Conservation (phyloP, 2,329 filamentous ascomycete species). For the Diaporthe sp. region DNA sequence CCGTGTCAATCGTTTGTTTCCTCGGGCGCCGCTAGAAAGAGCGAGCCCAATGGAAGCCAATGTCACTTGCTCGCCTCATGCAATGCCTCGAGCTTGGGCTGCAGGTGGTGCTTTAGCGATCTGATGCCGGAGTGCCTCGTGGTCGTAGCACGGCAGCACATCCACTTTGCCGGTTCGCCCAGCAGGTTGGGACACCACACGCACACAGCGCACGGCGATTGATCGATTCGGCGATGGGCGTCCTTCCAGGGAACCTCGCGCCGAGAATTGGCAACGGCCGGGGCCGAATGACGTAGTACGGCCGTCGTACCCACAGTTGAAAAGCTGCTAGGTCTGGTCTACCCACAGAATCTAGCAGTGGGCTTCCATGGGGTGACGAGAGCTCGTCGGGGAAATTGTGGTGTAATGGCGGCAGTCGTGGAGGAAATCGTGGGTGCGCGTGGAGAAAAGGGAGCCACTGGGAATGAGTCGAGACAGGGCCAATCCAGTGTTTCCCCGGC, state of each 20-base stretch:
- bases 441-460: constrained; percentile 15
- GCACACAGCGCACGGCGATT: background rate
- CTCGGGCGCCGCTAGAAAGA: constrained; percentile 24
- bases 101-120: constrained; percentile 27
- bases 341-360: constrained; percentile 24
- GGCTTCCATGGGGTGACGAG: constrained; percentile 32
- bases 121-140: constrained; percentile 25
- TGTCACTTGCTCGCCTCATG: constrained; percentile 6
- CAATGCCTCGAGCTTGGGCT: constrained; percentile 26
- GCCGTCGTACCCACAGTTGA: constrained; percentile 13
- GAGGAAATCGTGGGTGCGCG: constrained; percentile 27
- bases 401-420: constrained; percentile 34
- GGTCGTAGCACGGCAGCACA: background rate
- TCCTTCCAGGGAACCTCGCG: constrained; percentile 22
- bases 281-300: constrained; percentile 27
- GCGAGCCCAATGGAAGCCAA: constrained; percentile 20
- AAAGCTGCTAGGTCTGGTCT: background rate
- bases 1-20: constrained; percentile 30
- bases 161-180: constrained; percentile 17
- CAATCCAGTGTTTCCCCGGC: background rate
- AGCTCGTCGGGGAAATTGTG: constrained; percentile 37
- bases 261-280: constrained; percentile 27
- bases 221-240: constrained; percentile 14
- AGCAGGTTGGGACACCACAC: constrained; percentile 19
- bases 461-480: constrained; percentile 28